Conservation (phyloP, 305 asterid genomes). For the Fraxinus ornus region DNA sequence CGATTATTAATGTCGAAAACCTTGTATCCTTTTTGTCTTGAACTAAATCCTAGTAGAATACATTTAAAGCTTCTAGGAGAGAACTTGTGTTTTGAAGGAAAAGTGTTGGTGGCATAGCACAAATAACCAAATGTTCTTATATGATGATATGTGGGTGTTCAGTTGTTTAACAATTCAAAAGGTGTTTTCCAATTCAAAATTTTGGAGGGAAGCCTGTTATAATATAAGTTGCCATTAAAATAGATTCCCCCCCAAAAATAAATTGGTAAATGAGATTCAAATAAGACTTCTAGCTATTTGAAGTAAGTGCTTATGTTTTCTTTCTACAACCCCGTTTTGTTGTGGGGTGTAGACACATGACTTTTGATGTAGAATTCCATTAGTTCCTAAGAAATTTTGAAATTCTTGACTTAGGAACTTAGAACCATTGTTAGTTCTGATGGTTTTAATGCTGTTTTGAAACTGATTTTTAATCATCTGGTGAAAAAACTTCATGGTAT, state of each 20-base stretch:
- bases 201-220: background rate
- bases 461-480: too few relatives aligned
- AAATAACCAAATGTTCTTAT: background rate
- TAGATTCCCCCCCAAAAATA: background rate
- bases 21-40: too few relatives aligned
- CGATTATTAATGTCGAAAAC: too few relatives aligned
- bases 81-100: background rate
- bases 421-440: too few relatives aligned
- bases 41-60: too few relatives aligned
- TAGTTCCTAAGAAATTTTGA: too few relatives aligned
- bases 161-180: background rate
- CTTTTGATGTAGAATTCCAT: too few relatives aligned
- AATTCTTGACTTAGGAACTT: too few relatives aligned
- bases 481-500: too few relatives aligned
- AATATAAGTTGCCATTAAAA: background rate
- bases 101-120: background rate
- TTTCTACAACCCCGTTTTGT: background rate
- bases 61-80: too few relatives aligned
- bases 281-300: background rate
- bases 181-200: background rate
- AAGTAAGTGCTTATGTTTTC: background rate
- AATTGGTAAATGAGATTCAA: background rate
- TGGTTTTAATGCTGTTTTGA: too few relatives aligned
- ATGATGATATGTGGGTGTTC: too few relatives aligned
- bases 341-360: background rate